Percentiles rank a stretch among this genome's conserved stretches.
These are phyloP conservation scores for Moricandia moricandioides DNA, from an alignment of 345 rosid species.

Conservation along the genomic window DNA sequence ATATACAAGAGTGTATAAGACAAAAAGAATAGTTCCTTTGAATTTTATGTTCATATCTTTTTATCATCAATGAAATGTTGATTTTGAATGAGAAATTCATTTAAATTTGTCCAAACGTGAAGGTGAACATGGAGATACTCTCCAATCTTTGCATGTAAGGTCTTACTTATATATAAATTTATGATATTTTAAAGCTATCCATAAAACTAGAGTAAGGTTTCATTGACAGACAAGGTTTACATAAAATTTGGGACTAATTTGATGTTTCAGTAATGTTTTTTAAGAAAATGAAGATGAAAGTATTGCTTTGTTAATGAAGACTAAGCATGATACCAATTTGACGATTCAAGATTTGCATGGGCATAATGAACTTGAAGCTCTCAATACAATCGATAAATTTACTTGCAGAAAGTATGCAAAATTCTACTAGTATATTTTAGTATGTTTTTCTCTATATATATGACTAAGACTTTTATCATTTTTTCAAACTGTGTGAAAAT, in stretches of 20 bases:
- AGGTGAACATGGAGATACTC: background rate
- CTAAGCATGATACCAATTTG: background rate
- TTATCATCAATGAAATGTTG: background rate
- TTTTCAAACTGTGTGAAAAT: background rate
- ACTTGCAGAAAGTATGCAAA: slow-evolving; percentile 9
- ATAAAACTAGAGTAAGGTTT: background rate
- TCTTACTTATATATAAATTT: background rate
- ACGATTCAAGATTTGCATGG: slow-evolving; percentile 26
- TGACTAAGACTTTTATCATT: background rate
- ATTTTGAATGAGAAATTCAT: background rate
- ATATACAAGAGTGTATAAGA: background rate
- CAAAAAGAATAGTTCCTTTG: background rate
- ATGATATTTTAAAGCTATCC: background rate
- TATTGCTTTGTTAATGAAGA: background rate
- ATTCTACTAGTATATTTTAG: background rate
- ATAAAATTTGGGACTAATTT: background rate
- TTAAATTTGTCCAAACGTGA: background rate
- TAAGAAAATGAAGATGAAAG: background rate
- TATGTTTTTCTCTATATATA: background rate
- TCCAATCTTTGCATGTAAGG: background rate
- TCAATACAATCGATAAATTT: slow-evolving; percentile 10
- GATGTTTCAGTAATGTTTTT: background rate
- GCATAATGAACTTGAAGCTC: slow-evolving; percentile 22
- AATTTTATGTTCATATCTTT: too few species aligned
- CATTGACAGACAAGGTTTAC: background rate